Evolutionary conservation across 192 early-diverging fungal genomes (phyloP).

Genomic region (Phycomyces blakesleeanus): DNA sequence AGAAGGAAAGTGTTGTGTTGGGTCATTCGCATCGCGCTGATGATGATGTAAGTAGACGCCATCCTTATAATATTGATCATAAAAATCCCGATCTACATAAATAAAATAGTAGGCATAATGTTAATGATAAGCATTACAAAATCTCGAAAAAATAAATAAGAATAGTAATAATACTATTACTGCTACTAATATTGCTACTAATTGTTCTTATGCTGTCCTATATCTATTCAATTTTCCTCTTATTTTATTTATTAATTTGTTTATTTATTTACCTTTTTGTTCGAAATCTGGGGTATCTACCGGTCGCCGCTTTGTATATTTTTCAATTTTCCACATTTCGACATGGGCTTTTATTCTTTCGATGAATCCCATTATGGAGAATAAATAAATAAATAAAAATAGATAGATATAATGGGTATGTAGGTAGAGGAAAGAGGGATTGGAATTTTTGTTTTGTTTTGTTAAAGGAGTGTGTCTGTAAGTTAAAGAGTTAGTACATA

Average conservation of each 20-base stretch:
- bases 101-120: background rate
- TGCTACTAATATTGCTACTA: no score
- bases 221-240: no score
- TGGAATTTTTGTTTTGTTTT: background rate
- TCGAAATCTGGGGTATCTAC: slow-evolving; percentile 23
- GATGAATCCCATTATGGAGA: slow-evolving; percentile 17
- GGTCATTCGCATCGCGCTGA: background rate
- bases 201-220: no score
- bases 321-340: slow-evolving; percentile 29
- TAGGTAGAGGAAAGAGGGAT: background rate
- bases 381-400: background rate
- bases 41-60: slow-evolving; percentile 21
- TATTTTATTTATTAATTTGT: no score
- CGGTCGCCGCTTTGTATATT: slow-evolving; percentile 27
- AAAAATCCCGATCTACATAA: slow-evolving; percentile 24
- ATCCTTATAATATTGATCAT: slow-evolving; percentile 28
- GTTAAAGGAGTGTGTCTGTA: no score
- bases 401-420: background rate
- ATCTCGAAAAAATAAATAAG: no score
- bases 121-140: background rate
- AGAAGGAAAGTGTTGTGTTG: background rate
- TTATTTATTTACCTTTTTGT: slow-evolving; percentile 19
- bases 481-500: no score
- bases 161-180: no score
- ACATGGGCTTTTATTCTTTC: slow-evolving; percentile 22